These are phyloP conservation scores for Rhazya stricta DNA, from an alignment of 257 asterid genomes.

Conservation along the genomic window DNA sequence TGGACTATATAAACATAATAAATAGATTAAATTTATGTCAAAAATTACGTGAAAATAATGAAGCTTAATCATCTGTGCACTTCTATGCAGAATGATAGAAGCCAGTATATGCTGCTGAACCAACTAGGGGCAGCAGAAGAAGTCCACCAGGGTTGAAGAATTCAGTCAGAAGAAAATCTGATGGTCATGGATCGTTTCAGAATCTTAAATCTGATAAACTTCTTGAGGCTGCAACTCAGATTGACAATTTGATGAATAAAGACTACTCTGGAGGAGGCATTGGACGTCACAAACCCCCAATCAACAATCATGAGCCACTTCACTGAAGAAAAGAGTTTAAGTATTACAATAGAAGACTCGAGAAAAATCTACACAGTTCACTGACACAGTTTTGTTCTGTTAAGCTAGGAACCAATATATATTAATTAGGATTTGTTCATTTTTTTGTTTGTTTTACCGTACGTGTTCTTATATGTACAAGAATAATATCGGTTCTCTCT, in stretches of 20 bases:
- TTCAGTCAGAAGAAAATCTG: not conserved
- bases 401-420: slow-evolving; percentile 4
- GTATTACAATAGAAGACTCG: not conserved
- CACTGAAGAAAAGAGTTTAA: not conserved
- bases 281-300: slow-evolving; percentile 13
- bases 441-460: slow-evolving; percentile 6
- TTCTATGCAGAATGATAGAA: not conserved
- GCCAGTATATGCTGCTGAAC: not conserved
- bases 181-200: slow-evolving; percentile 10
- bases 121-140: not conserved
- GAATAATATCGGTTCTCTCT: not conserved
- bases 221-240: slow-evolving; percentile 5
- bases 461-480: not conserved
- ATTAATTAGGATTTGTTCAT: not conserved
- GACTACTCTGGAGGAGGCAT: slow-evolving; percentile 15
- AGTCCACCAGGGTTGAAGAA: not conserved
- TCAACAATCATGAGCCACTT: slow-evolving; percentile 20
- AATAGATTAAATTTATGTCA: no score
- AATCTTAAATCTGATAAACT: slow-evolving; percentile 8
- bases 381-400: slow-evolving; percentile 16
- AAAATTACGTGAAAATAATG: no score
- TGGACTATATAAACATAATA: no score
- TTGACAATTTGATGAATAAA: slow-evolving; percentile 16
- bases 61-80: no score
- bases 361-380: not conserved